These are phyloP conservation scores for Arabidopsis lyrata DNA, from an alignment of 441 rosid genomes.

Conservation along the genomic window DNA sequence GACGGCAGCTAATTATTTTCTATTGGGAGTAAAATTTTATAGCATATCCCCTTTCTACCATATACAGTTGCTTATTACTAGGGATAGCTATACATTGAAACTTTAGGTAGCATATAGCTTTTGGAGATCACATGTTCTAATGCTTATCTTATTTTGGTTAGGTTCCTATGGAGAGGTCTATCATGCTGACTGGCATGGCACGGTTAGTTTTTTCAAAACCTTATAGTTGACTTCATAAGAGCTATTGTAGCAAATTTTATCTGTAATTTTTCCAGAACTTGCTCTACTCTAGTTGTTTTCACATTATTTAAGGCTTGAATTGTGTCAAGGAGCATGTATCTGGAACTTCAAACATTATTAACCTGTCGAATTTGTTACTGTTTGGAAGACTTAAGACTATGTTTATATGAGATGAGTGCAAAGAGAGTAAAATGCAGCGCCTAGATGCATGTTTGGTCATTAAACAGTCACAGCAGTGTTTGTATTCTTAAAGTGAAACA, in stretches of 20 bases:
- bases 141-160: constrained; percentile 48
- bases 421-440: neutral
- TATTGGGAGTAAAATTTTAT: neutral
- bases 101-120: constrained; percentile 28
- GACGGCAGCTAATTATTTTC: constrained; percentile 17
- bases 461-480: constrained; percentile 22
- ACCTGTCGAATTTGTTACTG: neutral
- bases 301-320: constrained; percentile 9
- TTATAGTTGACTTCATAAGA: constrained; percentile 29
- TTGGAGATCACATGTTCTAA: constrained; percentile 27
- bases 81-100: constrained; percentile 20
- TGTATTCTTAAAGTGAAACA: constrained; percentile 5
- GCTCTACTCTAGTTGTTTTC: constrained; percentile 15
- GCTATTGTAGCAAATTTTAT: constrained; percentile 4
- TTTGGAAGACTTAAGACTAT: constrained; percentile 13
- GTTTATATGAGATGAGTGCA: neutral
- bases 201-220: constrained; percentile 63
- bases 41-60: constrained; percentile 3
- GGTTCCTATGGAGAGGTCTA: constrained; percentile 99
- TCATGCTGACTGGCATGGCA: constrained; percentile 98
- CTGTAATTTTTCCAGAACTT: neutral
- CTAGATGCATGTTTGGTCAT: constrained; percentile 18
- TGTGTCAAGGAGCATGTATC: constrained; percentile 7
- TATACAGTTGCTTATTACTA: constrained; percentile 4
- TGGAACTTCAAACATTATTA: constrained; percentile 2